Evolutionary conservation across 202 grass and related monocot species (phyloP), one percentile per base, ranked within the genome.

Genomic region (Setaria italica): DNA sequence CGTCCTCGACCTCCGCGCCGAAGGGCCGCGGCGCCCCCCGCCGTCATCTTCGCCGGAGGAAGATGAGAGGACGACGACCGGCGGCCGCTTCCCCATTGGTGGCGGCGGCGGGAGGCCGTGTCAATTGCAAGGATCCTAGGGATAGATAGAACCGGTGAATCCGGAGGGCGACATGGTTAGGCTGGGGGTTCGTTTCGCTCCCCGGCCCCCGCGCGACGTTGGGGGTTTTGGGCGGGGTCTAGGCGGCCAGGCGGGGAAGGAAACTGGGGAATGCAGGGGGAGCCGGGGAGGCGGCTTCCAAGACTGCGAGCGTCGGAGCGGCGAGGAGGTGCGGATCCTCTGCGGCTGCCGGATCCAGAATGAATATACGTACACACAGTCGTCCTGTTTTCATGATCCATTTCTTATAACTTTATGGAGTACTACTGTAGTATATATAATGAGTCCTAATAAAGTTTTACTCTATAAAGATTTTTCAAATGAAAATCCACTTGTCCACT

Each of bases 11-110:
- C 51, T 78, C 34, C 82, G 83, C 60, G 53, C 29, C 62, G 72
- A 60, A 41, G 79, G 34, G 39, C 49, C 78, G 78, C 86, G 47
- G 82, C 70, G 81, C 3, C 55, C 76, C 70, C 77, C 63, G 64
- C 81, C 63, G 47, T 41, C 85, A 58, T 77, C 85, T 21, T 83
- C 86, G 25, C 53, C 73, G 20, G 78, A 68, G 9, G 78, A 88
- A 42, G 78, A 89, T 75, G 90, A 89, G 34, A 89, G 72, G 35
- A 89, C 19, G 35, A 92, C 79, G 17, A 92, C 51, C 21, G 53
- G 79, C 43, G 72, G 72, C 45, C 86, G 83, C 83, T 89, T 92
- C 79, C 90, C 86, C 90, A 89, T 83, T 45, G 59, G 45, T 8
- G 8, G 43, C 41, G n/a, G 74, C 70, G 55, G 76, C 37, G 30